A percentile compares a stretch with the other conserved stretches of the same genome.
Conservation (phyloP, 108 stramenopile genomes). For the Craspedostauros australis region DNA sequence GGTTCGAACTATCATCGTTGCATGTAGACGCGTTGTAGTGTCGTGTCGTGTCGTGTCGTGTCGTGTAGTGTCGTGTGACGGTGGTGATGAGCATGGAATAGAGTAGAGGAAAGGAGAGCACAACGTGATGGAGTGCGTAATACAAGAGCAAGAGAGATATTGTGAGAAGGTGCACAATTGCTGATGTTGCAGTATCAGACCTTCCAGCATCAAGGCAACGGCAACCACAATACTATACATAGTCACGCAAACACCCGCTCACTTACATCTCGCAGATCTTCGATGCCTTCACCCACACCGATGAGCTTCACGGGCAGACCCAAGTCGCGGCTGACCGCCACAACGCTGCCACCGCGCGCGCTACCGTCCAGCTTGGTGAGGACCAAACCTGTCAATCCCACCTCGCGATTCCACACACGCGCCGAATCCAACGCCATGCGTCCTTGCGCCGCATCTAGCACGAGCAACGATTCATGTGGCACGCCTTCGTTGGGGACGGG, state of each 20-base stretch:
- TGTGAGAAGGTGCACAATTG: too few relatives aligned
- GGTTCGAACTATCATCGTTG: constrained; percentile 72
- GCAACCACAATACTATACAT: not conserved
- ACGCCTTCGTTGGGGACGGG: constrained; percentile 49
- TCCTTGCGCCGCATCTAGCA: constrained; percentile 92
- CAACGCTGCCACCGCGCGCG: constrained; percentile 90
- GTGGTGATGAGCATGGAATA: too few relatives aligned
- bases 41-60: too few relatives aligned
- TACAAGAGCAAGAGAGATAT: too few relatives aligned
- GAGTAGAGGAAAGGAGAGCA: too few relatives aligned
- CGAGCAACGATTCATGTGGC: constrained; percentile 91
- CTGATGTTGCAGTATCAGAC: too few relatives aligned
- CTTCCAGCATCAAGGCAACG: too few relatives aligned
- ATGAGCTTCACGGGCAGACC: constrained; percentile 93
- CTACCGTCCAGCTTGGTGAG: constrained; percentile 94
- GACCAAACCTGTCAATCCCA: constrained; percentile 88
- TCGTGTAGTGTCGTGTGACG: too few relatives aligned
- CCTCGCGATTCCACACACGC: constrained; percentile 75
- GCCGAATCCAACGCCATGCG: constrained; percentile 93
- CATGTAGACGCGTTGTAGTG: too few relatives aligned
- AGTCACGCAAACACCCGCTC: not conserved
- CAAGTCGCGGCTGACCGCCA: constrained; percentile 84
- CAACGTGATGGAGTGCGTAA: too few relatives aligned
- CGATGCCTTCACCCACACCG: constrained; percentile 90
- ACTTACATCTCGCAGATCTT: constrained; percentile 84